phyloP scores from a whole-genome alignment of 208 protist genomes.

The Leishmania guyanensis region DNA sequence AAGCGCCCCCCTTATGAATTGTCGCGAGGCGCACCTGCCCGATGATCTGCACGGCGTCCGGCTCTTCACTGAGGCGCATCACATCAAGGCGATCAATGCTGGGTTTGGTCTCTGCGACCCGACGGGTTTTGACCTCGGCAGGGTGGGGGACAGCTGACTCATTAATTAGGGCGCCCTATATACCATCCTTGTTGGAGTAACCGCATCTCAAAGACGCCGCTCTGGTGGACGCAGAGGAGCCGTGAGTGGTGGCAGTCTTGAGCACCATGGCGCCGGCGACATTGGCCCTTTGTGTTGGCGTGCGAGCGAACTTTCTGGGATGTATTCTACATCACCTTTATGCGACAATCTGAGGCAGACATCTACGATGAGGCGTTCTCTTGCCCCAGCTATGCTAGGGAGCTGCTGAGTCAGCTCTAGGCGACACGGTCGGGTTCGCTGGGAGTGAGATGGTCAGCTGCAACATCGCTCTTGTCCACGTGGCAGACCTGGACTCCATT shows the following conservation, averaged over 20 bases:
- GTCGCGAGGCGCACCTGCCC: slow-evolving; percentile 39
- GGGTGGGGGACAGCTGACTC: slow-evolving; percentile 33
- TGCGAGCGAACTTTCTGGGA: too few species aligned
- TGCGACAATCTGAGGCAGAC: too few species aligned
- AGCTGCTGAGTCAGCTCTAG: slow-evolving; percentile 31
- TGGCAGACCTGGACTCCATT: slow-evolving; percentile 42
- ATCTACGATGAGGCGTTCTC: slow-evolving; percentile 28
- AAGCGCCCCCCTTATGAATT: slow-evolving; percentile 47
- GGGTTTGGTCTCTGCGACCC: slow-evolving; percentile 43
- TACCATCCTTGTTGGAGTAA: slow-evolving; percentile 23
- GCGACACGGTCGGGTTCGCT: slow-evolving; percentile 38
- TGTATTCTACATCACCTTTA: too few species aligned
- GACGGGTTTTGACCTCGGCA: slow-evolving; percentile 45
- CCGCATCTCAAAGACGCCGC: background rate
- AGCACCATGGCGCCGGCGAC: too few species aligned
- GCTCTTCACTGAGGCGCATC: slow-evolving; percentile 33
- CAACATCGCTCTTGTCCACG: slow-evolving; percentile 39
- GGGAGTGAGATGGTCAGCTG: slow-evolving; percentile 44
- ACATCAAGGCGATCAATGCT: slow-evolving; percentile 41
- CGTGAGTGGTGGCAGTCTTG: background rate
- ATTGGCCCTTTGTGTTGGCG: too few species aligned
- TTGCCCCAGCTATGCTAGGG: slow-evolving; percentile 17
- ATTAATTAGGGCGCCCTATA: slow-evolving; percentile 35
- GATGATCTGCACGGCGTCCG: slow-evolving; percentile 43
- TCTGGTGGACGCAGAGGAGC: background rate